phyloP scores from a whole-genome alignment of 192 early-diverging fungal genomes.

The Backusella tarrabulga region DNA sequence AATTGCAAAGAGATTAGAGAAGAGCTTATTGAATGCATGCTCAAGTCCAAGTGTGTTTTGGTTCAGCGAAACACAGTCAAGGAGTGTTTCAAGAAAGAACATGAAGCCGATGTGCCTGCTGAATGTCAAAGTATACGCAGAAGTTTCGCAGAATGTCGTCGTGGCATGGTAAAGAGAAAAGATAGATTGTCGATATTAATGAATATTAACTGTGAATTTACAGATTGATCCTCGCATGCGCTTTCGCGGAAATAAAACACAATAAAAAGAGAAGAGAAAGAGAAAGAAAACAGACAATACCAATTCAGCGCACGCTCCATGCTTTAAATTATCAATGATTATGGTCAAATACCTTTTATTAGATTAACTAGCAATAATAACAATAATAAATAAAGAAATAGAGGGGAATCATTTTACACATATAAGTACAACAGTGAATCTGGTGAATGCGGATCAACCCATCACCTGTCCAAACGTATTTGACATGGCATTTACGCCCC shows the following conservation, averaged over 20 bases:
- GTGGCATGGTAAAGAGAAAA: constrained; percentile 47
- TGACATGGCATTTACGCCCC: background rate
- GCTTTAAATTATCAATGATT: background rate
- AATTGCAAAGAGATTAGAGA: constrained; percentile 56
- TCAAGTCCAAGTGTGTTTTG: constrained; percentile 56
- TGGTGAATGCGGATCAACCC: background rate
- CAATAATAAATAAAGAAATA: constrained; percentile 3
- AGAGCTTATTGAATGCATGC: constrained; percentile 55
- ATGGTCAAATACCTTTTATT: background rate
- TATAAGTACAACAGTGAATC: background rate
- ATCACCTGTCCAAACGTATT: constrained; percentile 9
- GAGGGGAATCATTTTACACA: background rate
- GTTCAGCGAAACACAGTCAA: constrained; percentile 43
- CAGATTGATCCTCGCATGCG: constrained; percentile 52
- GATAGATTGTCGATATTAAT: background rate
- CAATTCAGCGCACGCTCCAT: background rate
- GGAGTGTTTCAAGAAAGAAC: constrained; percentile 53
- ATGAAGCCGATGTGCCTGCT: constrained; percentile 46
- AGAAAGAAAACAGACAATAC: background rate
- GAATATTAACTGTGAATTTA: background rate
- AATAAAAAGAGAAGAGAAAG: constrained; percentile 11
- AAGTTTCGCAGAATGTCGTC: constrained; percentile 56
- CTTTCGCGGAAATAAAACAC: constrained; percentile 50
- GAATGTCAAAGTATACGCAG: constrained; percentile 53
- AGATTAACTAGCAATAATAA: background rate